Base-by-base conservation (phyloP, 805 yeast species). In the Nakazawaea pomicola region DNA sequence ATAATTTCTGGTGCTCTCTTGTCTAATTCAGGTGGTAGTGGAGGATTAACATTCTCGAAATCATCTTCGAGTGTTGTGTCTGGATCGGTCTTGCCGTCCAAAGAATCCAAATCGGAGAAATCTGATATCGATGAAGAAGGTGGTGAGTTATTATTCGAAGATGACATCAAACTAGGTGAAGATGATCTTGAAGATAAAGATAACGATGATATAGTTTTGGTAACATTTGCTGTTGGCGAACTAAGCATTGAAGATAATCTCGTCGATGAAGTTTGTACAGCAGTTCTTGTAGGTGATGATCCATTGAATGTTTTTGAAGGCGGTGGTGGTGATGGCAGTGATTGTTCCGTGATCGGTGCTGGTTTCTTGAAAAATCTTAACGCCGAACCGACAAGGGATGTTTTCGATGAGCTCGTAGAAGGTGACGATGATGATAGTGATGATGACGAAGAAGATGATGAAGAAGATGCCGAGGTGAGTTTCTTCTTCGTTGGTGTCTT, bases 11-110 rank as follows among this genome's bases (percentile, higher is more conserved):
- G 76, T 0, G 72, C 66, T 6, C 64, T 50, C 33, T 54, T 57
- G 33, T 60, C 56, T 28, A 77, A 52, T 45, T 73, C 78, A 3
- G 76, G 76, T 6, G 77, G 76, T 3, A 53, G 28, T 5, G 62
- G 62, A 1, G 41, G 40, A 1, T 30, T 24, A 24, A 19, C 36
- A 50, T 35, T 11, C 39, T 50, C 16, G 41, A 15, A 23, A 15
- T 36, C 44, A n/a, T 36, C 38, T 10, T 41, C 44, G 18, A 21
- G 6, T 12, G 25, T 32, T 12, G 30, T 33, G 4, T 30, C 33
- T 12, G 28, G 7, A 9, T 38, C 45, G 16, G 40, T 30, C 17
- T 20, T 38, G 39, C 16, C 28, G 32, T 41, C 37, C 43, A 44
- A 29, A 21, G 41, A 33, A 28, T 54, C 56, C 24, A 53, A 27